Percentiles rank a stretch among this genome's conserved stretches.
Evolutionary conservation across 176 grass and related monocot species (phyloP).

Genomic region (Elaeis guineensis): DNA sequence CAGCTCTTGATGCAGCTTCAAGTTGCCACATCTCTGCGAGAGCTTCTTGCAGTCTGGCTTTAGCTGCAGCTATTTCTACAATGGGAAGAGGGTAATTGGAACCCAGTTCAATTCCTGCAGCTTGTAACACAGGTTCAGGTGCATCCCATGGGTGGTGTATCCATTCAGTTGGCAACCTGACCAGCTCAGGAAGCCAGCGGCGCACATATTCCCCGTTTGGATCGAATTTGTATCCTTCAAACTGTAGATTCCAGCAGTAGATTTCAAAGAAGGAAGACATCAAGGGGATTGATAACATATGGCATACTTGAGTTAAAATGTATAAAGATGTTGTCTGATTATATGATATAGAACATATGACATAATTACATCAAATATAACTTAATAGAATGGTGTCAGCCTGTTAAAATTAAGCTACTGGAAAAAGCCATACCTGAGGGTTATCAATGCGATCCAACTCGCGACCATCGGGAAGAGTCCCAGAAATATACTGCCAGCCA

Average conservation of each 20-base stretch:
- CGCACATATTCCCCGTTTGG: slow-evolving; percentile 84
- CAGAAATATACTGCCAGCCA: slow-evolving; percentile 96
- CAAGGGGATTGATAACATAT: too few species aligned
- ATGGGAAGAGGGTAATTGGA: slow-evolving; percentile 92
- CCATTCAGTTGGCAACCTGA: slow-evolving; percentile 87
- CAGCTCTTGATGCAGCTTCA: slow-evolving; percentile 66
- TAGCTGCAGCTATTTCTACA: slow-evolving; percentile 69
- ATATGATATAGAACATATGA: too few species aligned
- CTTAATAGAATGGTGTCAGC: too few species aligned
- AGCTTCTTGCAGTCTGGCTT: slow-evolving; percentile 72
- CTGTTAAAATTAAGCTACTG: neutral
- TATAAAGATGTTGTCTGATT: too few species aligned
- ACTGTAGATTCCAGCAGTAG: slow-evolving; percentile 21
- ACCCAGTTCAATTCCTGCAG: slow-evolving; percentile 84
- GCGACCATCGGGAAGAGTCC: slow-evolving; percentile 78
- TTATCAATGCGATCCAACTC: slow-evolving; percentile 94
- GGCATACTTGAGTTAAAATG: too few species aligned
- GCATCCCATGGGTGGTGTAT: slow-evolving; percentile 98
- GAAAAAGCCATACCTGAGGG: slow-evolving; percentile 53
- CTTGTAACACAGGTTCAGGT: slow-evolving; percentile 66
- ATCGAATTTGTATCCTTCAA: slow-evolving; percentile 97
- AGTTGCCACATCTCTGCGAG: slow-evolving; percentile 88
- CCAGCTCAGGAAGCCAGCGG: slow-evolving; percentile 94
- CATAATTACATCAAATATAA: too few species aligned
- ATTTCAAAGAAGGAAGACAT: too few species aligned